Percentiles rank a stretch among this genome's conserved stretches.
Conservation (phyloP, 192 early-diverging fungal genomes). For the Coemansia sp. region DNA sequence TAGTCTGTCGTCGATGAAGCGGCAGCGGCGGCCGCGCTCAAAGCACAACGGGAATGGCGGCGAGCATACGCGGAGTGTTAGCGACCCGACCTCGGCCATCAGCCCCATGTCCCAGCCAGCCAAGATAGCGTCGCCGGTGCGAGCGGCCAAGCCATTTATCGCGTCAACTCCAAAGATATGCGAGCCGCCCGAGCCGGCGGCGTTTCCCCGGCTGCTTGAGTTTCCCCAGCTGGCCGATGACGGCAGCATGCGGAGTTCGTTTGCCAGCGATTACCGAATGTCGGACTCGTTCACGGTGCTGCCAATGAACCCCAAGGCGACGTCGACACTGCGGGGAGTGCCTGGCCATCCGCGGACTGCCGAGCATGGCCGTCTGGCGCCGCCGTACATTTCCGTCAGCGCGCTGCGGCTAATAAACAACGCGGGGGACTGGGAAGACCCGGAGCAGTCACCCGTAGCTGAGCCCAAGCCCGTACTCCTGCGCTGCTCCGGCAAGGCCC, state of each 20-base stretch:
- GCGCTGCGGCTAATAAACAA: constrained; percentile 17
- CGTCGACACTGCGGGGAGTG: constrained; percentile 26
- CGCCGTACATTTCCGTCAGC: constrained; percentile 24
- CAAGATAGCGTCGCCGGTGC: background rate
- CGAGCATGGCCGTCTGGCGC: background rate
- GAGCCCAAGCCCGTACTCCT: constrained; percentile 8
- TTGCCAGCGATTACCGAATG: constrained; percentile 1
- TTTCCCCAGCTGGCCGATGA: constrained; percentile 13
- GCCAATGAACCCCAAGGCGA: background rate
- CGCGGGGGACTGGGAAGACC: too few species aligned
- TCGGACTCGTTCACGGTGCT: constrained; percentile 2
- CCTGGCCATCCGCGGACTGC: constrained; percentile 7
- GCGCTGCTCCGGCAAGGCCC: constrained; percentile 11
- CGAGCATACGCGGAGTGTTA: constrained; percentile 31
- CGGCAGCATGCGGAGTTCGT: constrained; percentile 1
- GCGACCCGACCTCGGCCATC: constrained; percentile 31
- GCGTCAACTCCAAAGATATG: background rate
- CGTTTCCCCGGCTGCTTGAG: background rate
- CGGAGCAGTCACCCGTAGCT: background rate
- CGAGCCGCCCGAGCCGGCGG: background rate
- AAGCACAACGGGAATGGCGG: background rate
- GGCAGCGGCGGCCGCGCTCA: constrained; percentile 9
- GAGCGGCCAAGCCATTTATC: constrained; percentile 4
- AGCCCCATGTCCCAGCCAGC: constrained; percentile 1
- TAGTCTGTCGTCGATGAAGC: constrained; percentile 29